Evolutionary conservation across 2,329 filamentous ascomycete species (phyloP).

Genomic region (Mariannaea elegans): DNA sequence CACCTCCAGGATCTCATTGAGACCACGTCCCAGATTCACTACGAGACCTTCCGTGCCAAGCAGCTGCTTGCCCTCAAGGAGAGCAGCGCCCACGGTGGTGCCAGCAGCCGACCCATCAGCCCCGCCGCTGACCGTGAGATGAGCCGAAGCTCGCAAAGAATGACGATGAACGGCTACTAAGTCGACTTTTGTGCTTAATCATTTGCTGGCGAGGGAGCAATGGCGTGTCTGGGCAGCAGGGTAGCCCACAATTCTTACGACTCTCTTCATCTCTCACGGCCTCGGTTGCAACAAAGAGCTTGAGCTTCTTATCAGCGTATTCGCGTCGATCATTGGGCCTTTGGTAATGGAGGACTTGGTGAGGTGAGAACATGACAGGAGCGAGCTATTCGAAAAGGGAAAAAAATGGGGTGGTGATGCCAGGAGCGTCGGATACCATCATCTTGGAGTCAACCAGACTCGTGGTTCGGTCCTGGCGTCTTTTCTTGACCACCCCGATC

Average conservation of each 20-base stretch:
- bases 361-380: slow-evolving; percentile 35
- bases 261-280: slow-evolving; percentile 43
- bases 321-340: slow-evolving; percentile 27
- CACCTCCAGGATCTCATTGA: slow-evolving; percentile 99
- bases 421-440: slow-evolving; percentile 6
- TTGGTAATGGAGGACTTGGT: slow-evolving; percentile 29
- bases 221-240: slow-evolving; percentile 46
- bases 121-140: slow-evolving; percentile 93
- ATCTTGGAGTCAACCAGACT: slow-evolving; percentile 2
- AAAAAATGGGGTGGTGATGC: slow-evolving; percentile 20
- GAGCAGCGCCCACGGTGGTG: slow-evolving; percentile 85
- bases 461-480: slow-evolving; percentile 7
- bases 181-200: slow-evolving; percentile 40
- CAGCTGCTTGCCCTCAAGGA: slow-evolving; percentile 98
- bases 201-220: slow-evolving; percentile 45
- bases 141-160: slow-evolving; percentile 95
- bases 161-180: slow-evolving; percentile 99
- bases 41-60: slow-evolving; percentile 99
- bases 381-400: slow-evolving; percentile 19
- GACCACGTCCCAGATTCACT: slow-evolving; percentile 99
- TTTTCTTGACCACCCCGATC: slow-evolving; percentile 19
- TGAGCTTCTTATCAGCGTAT: slow-evolving; percentile 34
- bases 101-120: slow-evolving; percentile 88
- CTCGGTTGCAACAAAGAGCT: slow-evolving; percentile 42
- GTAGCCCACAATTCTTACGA: slow-evolving; percentile 43